Evolutionary conservation across 176 grass and related monocot species (phyloP).

Genomic region (Raddia guianensis): DNA sequence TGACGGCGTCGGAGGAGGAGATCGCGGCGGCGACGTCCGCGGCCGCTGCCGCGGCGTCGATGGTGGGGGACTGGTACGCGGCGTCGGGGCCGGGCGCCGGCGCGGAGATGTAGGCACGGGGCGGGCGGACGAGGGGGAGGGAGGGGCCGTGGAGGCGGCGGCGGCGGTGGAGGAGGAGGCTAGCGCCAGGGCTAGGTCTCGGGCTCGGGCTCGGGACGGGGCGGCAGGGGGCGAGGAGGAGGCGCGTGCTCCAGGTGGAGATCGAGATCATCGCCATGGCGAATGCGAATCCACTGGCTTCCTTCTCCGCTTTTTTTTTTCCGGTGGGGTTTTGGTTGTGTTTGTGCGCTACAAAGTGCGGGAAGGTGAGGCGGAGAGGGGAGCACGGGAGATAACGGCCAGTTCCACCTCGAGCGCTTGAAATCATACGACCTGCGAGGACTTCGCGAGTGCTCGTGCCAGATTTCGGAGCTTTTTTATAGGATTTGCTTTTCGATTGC

Average conservation of each 20-base stretch:
- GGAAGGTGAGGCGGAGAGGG: neutral
- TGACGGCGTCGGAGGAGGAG: conserved; percentile 52
- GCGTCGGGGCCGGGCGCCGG: conserved; percentile 73
- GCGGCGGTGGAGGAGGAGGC: neutral
- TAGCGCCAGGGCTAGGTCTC: neutral
- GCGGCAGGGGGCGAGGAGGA: conserved; percentile 34
- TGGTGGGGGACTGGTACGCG: conserved; percentile 37
- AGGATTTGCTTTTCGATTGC: neutral
- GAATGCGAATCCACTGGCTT: neutral
- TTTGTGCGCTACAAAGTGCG: neutral
- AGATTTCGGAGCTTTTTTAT: too few species aligned
- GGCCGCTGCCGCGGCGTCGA: conserved; percentile 37
- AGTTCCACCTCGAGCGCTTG: neutral
- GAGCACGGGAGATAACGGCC: neutral
- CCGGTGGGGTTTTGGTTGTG: conserved; percentile 1
- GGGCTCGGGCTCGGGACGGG: neutral
- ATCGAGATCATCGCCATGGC: conserved; percentile 50
- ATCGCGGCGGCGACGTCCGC: conserved; percentile 49
- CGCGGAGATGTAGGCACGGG: conserved; percentile 70
- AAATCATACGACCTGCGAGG: neutral
- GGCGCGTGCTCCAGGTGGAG: conserved; percentile 47
- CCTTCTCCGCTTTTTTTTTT: neutral
- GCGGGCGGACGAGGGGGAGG: conserved; percentile 25
- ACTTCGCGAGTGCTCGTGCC: too few species aligned
- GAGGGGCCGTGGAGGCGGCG: neutral